Conservation (phyloP, 2,329 filamentous ascomycete species). For the Hypocrella siamensis region DNA sequence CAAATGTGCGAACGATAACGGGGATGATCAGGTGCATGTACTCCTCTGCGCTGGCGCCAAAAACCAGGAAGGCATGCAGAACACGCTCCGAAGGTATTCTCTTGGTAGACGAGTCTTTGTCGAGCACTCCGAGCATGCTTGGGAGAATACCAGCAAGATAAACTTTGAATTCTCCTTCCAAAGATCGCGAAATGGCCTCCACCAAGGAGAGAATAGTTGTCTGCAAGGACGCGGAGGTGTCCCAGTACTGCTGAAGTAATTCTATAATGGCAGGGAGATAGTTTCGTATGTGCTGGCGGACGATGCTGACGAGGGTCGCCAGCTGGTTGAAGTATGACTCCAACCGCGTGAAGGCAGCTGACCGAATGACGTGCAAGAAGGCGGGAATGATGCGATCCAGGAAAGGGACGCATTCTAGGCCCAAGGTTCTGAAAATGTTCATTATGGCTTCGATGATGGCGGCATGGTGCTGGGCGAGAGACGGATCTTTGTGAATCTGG, state of each 20-base stretch:
- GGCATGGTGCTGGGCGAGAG: conserved; percentile 79
- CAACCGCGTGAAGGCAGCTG: conserved; percentile 59
- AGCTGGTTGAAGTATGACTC: conserved; percentile 98
- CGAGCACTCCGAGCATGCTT: conserved; percentile 84
- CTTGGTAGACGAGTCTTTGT: conserved; percentile 64
- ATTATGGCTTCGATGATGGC: conserved; percentile 95
- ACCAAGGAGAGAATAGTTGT: conserved; percentile 83
- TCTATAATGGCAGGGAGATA: conserved; percentile 78
- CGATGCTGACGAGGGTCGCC: conserved; percentile 82
- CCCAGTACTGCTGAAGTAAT: conserved; percentile 83
- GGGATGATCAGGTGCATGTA: conserved; percentile 99
- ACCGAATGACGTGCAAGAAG: conserved; percentile 77
- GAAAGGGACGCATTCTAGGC: conserved; percentile 90
- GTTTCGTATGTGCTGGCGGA: conserved; percentile 87
- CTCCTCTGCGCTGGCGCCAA: conserved; percentile 88
- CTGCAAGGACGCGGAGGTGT: conserved; percentile 63
- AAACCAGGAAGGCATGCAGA: conserved; percentile 87
- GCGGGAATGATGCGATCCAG: conserved; percentile 87
- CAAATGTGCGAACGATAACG: conserved; percentile 85
- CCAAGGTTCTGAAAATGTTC: conserved; percentile 94
- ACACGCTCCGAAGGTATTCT: conserved; percentile 79
- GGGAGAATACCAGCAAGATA: conserved; percentile 82
- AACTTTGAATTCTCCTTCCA: conserved; percentile 97
- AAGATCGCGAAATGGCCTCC: conserved; percentile 80
- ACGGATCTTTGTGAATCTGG: conserved; percentile 80